A percentile compares a stretch with the other conserved stretches of the same genome.
These are phyloP conservation scores for Trichoderma endophyticum DNA, from an alignment of 2,329 filamentous ascomycete species.

Conservation along the genomic window DNA sequence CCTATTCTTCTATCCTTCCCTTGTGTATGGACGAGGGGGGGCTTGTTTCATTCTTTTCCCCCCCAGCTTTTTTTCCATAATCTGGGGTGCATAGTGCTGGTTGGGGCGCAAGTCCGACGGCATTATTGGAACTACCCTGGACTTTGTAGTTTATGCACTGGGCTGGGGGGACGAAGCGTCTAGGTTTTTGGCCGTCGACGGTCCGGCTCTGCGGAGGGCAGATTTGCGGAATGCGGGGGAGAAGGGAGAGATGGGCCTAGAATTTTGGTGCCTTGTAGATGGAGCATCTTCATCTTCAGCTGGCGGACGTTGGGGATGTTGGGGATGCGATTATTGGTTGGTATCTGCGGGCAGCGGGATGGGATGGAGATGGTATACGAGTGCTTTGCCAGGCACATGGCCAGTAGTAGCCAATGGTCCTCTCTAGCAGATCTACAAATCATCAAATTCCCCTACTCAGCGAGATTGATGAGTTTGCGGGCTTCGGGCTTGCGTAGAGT, in stretches of 20 bases:
- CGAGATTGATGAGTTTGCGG: neutral
- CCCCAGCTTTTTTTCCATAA: neutral
- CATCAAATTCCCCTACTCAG: neutral
- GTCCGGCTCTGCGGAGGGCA: conserved; percentile 6
- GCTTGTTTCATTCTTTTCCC: neutral
- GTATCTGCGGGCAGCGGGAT: neutral
- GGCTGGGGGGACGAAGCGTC: neutral
- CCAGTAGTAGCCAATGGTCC: neutral
- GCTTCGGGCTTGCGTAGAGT: neutral
- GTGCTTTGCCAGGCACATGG: neutral
- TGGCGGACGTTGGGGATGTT: neutral
- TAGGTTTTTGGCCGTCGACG: neutral
- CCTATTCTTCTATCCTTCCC: neutral
- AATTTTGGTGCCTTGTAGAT: neutral
- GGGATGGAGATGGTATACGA: neutral
- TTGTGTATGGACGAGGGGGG: neutral
- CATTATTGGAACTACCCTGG: neutral
- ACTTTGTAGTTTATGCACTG: neutral
- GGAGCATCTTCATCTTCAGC: neutral
- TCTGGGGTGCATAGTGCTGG: neutral
- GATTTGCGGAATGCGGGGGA: conserved; percentile 5
- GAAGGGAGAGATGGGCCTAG: neutral
- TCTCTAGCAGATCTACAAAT: neutral
- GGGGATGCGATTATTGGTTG: neutral
- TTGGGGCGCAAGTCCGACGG: neutral